phyloP scores from a whole-genome alignment of 2,329 filamentous ascomycete genomes.

The Colletotrichum karsti region DNA sequence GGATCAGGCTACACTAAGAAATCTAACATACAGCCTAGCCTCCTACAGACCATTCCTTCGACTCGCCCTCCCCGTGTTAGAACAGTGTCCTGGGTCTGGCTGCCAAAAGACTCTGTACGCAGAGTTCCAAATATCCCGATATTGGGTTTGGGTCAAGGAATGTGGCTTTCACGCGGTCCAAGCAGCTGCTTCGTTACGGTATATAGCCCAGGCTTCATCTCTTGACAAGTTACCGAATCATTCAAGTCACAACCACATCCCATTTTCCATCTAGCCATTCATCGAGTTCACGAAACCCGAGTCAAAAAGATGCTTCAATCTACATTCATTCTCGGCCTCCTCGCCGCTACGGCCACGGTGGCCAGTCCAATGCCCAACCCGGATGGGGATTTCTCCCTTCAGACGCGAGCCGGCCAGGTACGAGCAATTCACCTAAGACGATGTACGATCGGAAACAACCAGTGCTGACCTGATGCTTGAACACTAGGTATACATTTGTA shows the following conservation, averaged over 20 bases:
- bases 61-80: not conserved
- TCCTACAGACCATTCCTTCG: not conserved
- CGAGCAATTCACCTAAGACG: not conserved
- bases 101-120: too few relatives aligned
- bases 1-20: not conserved
- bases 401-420: not conserved
- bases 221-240: not conserved
- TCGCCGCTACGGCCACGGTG: not conserved
- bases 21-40: not conserved
- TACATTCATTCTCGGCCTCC: not conserved
- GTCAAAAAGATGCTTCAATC: not conserved
- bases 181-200: not conserved
- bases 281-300: not conserved
- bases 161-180: too few relatives aligned
- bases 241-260: not conserved
- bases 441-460: not conserved
- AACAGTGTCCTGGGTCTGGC: not conserved
- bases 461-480: not conserved
- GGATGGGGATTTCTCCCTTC: not conserved
- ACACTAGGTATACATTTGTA: not conserved
- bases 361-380: not conserved
- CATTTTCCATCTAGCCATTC: not conserved
- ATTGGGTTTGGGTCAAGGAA: too few relatives aligned
- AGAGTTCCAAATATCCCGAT: too few relatives aligned
- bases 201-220: not conserved